Evolutionary conservation across 371 early-diverging fungal genomes (phyloP).

Genomic region (Batkoa obscura): DNA sequence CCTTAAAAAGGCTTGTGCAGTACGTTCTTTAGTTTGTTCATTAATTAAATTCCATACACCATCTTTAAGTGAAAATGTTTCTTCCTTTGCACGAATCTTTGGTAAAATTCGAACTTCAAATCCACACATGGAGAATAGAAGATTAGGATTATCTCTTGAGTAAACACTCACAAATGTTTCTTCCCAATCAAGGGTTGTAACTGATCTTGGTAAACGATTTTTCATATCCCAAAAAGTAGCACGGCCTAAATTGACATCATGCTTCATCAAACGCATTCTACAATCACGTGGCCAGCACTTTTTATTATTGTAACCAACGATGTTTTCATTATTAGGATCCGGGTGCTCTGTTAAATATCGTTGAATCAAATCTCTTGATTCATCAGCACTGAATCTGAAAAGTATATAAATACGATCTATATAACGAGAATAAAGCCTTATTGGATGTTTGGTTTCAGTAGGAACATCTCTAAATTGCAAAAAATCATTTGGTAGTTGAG

Average conservation of each 20-base stretch:
- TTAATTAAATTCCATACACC: constrained; percentile 95
- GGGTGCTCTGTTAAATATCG: constrained; percentile 94
- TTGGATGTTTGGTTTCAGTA: constrained; percentile 91
- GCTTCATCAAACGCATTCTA: constrained; percentile 97
- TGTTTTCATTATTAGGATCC: constrained; percentile 96
- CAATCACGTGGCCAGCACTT: constrained; percentile 97
- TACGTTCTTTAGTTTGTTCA: constrained; percentile 91
- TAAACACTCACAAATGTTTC: constrained; percentile 91
- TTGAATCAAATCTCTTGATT: constrained; percentile 87
- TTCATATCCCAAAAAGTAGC: constrained; percentile 98
- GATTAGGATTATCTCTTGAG: constrained; percentile 88
- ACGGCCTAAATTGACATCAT: constrained; percentile 86
- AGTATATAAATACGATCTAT: constrained; percentile 87
- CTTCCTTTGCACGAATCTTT: constrained; percentile 63
- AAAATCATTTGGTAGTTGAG: constrained; percentile 87
- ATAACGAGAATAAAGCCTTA: constrained; percentile 89
- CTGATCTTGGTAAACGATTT: constrained; percentile 87
- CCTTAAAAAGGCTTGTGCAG: constrained; percentile 87
- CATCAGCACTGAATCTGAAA: constrained; percentile 83
- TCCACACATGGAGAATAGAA: constrained; percentile 68
- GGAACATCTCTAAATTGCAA: constrained; percentile 83
- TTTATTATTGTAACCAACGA: constrained; percentile 94
- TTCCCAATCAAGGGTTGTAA: constrained; percentile 96
- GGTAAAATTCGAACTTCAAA: constrained; percentile 84
- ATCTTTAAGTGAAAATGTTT: constrained; percentile 81